These are phyloP conservation scores for Megacollybia marginata DNA, from an alignment of 768 basidiomycete species.

Conservation along the genomic window DNA sequence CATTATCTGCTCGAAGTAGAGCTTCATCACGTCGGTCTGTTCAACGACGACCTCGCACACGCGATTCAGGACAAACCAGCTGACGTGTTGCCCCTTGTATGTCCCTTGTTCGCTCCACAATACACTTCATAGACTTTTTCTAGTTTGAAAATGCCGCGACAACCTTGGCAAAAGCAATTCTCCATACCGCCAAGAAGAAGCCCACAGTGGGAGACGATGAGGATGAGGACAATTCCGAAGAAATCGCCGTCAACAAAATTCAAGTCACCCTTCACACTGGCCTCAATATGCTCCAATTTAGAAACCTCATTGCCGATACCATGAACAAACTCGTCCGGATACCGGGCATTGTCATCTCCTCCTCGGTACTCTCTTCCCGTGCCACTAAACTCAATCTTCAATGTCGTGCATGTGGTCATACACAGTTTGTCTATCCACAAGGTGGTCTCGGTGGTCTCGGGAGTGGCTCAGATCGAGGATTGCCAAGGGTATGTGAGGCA, in stretches of 20 bases:
- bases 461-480: constrained; percentile 72
- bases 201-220: constrained; percentile 34
- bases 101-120: constrained; percentile 10
- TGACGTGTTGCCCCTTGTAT: constrained; percentile 81
- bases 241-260: constrained; percentile 49
- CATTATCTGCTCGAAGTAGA: constrained; percentile 85
- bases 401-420: constrained; percentile 83
- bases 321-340: constrained; percentile 95
- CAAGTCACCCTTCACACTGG: constrained; percentile 89
- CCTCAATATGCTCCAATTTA: constrained; percentile 88
- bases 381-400: constrained; percentile 90
- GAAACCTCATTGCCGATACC: constrained; percentile 87
- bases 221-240: constrained; percentile 33
- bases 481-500: constrained; percentile 86
- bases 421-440: constrained; percentile 70
- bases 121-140: not conserved
- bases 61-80: constrained; percentile 84
- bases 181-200: constrained; percentile 68
- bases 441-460: constrained; percentile 84
- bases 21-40: constrained; percentile 68
- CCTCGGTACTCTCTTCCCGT: constrained; percentile 87
- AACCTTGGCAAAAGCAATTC: constrained; percentile 72
- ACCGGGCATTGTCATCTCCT: constrained; percentile 97
- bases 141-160: constrained; percentile 92
- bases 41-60: constrained; percentile 92